Conservation (phyloP, 345 rosid genomes). For the Syzygium oleosum region DNA sequence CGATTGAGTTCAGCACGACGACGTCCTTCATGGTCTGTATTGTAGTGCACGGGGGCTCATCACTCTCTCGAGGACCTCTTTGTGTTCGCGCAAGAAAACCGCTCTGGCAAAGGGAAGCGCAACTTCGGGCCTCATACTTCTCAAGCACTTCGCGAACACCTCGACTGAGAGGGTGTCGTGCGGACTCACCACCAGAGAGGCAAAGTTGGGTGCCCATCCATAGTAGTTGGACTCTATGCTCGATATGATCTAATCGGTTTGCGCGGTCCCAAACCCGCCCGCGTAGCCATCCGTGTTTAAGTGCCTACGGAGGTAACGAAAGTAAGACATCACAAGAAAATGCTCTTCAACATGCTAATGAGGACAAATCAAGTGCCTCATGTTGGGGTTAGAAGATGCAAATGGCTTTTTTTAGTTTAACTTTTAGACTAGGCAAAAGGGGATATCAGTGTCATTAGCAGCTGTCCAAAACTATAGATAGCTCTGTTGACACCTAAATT, state of each 20-base stretch:
- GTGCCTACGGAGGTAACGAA: not conserved
- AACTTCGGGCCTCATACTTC: conserved; percentile 3
- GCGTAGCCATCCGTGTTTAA: not conserved
- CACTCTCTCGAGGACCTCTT: conserved; percentile 2
- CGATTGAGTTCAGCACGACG: conserved; percentile 6
- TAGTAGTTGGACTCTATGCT: conserved; percentile 3
- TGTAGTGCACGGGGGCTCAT: conserved; percentile 7
- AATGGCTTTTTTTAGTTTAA: too few relatives aligned
- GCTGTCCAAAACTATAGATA: not conserved
- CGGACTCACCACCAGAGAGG: not conserved
- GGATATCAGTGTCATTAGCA: not conserved
- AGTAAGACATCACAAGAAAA: not conserved
- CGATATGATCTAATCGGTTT: not conserved
- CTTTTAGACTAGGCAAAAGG: not conserved
- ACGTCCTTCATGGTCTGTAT: conserved; percentile 1
- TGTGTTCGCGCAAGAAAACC: conserved; percentile 3
- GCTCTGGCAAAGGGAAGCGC: conserved; percentile 3
- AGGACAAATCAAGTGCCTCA: too few relatives aligned
- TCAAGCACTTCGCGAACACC: not conserved
- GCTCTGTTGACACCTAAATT: too few relatives aligned
- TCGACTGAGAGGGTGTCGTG: not conserved
- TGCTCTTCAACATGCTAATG: not conserved
- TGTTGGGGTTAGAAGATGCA: too few relatives aligned
- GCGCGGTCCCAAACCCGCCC: conserved; percentile 3
- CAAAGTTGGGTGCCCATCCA: not conserved